A percentile compares a stretch with the other conserved stretches of the same genome.
These are phyloP conservation scores for Postia placenta DNA, from an alignment of 768 basidiomycete species.

Conservation along the genomic window DNA sequence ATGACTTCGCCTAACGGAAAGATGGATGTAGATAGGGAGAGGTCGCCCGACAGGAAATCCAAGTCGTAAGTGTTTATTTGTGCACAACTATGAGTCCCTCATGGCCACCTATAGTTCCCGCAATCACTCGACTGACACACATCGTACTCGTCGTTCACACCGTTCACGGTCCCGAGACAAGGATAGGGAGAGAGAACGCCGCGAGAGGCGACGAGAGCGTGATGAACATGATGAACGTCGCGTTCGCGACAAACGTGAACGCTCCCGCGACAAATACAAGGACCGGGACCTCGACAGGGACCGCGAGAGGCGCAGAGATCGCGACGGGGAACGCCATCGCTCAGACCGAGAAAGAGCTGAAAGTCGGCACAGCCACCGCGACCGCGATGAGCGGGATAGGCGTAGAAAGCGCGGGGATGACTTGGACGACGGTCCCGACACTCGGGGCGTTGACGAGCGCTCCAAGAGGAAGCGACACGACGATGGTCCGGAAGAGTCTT, in stretches of 20 bases:
- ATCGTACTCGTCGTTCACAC: slow-evolving; percentile 66
- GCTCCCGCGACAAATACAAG: slow-evolving; percentile 35
- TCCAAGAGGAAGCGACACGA: slow-evolving; percentile 62
- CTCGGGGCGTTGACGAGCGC: slow-evolving; percentile 37
- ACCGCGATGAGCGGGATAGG: slow-evolving; percentile 36
- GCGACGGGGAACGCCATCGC: slow-evolving; percentile 41
- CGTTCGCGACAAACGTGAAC: slow-evolving; percentile 42
- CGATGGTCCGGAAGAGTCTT: slow-evolving; percentile 41
- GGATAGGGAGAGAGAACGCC: too few species aligned
- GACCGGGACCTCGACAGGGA: slow-evolving; percentile 43
- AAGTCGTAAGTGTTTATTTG: slow-evolving; percentile 24
- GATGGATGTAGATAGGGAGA: slow-evolving; percentile 55
- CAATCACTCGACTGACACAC: slow-evolving; percentile 73
- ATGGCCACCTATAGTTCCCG: slow-evolving; percentile 39
- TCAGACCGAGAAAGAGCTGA: slow-evolving; percentile 45
- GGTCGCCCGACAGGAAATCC: slow-evolving; percentile 21
- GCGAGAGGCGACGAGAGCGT: slow-evolving; percentile 48
- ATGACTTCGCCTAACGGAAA: slow-evolving; percentile 24
- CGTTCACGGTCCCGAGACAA: slow-evolving; percentile 64
- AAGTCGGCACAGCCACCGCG: slow-evolving; percentile 49
- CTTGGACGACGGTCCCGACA: slow-evolving; percentile 41
- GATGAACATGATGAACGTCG: slow-evolving; percentile 51
- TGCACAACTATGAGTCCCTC: neutral
- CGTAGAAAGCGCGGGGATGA: slow-evolving; percentile 68
- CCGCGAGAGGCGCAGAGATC: slow-evolving; percentile 30